Evolutionary conservation across 2,329 filamentous ascomycete genomes (phyloP).

Genomic region (Cyclaneusma minus): DNA sequence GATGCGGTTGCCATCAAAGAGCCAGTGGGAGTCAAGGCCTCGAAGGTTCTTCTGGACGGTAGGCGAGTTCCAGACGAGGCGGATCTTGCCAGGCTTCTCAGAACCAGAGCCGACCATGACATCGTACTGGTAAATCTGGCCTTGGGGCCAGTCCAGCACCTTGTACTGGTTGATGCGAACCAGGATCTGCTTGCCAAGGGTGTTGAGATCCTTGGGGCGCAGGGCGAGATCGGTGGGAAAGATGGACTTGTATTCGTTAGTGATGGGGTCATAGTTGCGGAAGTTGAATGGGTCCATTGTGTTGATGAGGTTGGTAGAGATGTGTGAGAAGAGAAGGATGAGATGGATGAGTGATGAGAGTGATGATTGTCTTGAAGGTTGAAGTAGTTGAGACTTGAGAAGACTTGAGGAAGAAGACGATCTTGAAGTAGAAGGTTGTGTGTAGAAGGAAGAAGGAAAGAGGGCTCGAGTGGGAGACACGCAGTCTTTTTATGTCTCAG

Average conservation of each 20-base stretch:
- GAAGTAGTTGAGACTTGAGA: background rate
- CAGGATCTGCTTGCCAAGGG: slow-evolving; percentile 34
- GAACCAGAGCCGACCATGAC: slow-evolving; percentile 49
- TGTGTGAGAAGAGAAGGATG: slow-evolving; percentile 2
- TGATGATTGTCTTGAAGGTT: background rate
- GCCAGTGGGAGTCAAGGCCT: slow-evolving; percentile 34
- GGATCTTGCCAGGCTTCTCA: slow-evolving; percentile 49
- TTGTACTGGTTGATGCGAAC: slow-evolving; percentile 61
- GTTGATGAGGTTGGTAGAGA: slow-evolving; percentile 6
- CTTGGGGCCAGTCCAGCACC: slow-evolving; percentile 41
- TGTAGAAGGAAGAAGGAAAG: slow-evolving; percentile 6
- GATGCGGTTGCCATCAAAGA: slow-evolving; percentile 73
- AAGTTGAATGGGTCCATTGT: slow-evolving; percentile 16
- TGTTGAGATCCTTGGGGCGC: slow-evolving; percentile 39
- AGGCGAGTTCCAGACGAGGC: slow-evolving; percentile 60
- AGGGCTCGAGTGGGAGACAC: slow-evolving; percentile 1
- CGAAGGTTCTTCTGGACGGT: slow-evolving; percentile 39
- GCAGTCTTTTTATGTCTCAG: no score
- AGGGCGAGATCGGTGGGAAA: slow-evolving; percentile 14
- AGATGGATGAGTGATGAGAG: slow-evolving; percentile 2
- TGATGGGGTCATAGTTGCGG: slow-evolving; percentile 13
- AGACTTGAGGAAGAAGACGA: no score
- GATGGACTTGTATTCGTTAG: slow-evolving; percentile 14
- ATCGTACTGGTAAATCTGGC: slow-evolving; percentile 69
- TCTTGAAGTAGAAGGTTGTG: slow-evolving; percentile 3